A percentile compares a stretch with the other conserved stretches of the same genome.
These are phyloP conservation scores for Daldinia caldariorum DNA, from an alignment of 495 filamentous ascomycete genomes.

Conservation along the genomic window DNA sequence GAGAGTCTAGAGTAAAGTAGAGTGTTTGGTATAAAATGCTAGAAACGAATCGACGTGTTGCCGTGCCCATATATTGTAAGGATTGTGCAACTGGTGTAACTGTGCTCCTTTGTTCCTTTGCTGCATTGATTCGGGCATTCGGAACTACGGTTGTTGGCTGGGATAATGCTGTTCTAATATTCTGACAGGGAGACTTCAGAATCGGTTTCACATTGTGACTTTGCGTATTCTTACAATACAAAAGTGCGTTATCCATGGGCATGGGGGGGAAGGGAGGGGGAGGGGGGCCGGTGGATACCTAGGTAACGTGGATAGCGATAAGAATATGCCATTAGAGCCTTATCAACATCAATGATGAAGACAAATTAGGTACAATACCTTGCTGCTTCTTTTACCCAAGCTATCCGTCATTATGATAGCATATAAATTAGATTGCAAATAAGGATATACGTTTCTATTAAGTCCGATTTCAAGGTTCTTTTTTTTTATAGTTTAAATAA, in stretches of 20 bases:
- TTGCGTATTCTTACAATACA: slow-evolving; percentile 14
- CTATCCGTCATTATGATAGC: slow-evolving; percentile 1
- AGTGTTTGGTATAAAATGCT: slow-evolving; percentile 30
- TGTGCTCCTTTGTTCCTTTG: slow-evolving; percentile 20
- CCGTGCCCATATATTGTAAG: slow-evolving; percentile 38
- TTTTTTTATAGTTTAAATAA: no score
- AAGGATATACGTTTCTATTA: no score
- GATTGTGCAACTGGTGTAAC: slow-evolving; percentile 36
- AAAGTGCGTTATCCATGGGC: background rate
- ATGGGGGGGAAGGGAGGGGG: background rate
- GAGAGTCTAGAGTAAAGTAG: slow-evolving; percentile 6
- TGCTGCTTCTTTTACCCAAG: no score
- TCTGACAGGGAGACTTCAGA: slow-evolving; percentile 26
- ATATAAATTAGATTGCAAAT: background rate
- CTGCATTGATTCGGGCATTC: slow-evolving; percentile 40
- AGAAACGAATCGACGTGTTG: slow-evolving; percentile 28
- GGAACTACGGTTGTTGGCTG: slow-evolving; percentile 34
- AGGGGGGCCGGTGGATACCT: no score
- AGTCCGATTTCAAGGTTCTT: no score
- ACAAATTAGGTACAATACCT: background rate
- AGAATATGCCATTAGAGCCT: background rate
- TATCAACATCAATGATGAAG: slow-evolving; percentile 1
- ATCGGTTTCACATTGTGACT: slow-evolving; percentile 38
- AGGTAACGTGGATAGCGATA: background rate
- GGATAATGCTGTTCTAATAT: slow-evolving; percentile 31